Base-by-base conservation (phyloP, 345 rosid genomes). In the Microcos paniculata region DNA sequence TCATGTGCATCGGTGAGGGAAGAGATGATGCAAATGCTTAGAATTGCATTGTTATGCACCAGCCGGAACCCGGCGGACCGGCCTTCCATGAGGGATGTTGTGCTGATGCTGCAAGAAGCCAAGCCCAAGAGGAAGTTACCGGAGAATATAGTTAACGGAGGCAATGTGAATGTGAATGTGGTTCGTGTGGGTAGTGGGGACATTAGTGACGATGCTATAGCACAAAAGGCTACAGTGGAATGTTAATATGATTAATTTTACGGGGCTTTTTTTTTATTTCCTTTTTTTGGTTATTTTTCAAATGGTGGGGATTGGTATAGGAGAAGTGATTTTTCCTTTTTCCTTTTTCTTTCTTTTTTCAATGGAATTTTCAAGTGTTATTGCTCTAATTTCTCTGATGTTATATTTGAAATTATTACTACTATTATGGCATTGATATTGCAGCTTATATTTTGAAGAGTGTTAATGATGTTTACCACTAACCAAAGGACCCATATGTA, bases 81-180 rank as follows among this genome's bases (percentile, higher is more conserved):
- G 30, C 99, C 99, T 1, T 87, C 97, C 0, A 96, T 96, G 99
- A 91, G 99, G 85, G 98, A 96, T 38, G 99, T 92, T 4, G 87
- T 96, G 83, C 26, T 90, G 84, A 94, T 96, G 93, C 87, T 96
- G 46, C 95, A 94, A 78, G 98, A 85, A 84, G 97, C 97, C 3
- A 89, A 90, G 83, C 99, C 99, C 3, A 88, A 91, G 83, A 83
- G 99, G 86, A 96, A 96, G 71, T 65, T 82, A 33, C 75, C 82
- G 7, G 90, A 83, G 8, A 80, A 78, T 76, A 53, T 62, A 15
- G 78, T 80, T 19, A 42, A 79, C 18, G 76, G 75, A 43, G 76
- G 52, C 12, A 68, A 53, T 69, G n/a, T n/a, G n/a, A n/a, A n/a
- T n/a, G n/a, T n/a, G n/a, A n/a, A n/a, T n/a, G 78, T 82, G 48